Evolutionary conservation across 371 early-diverging fungal species (phyloP).

Genomic region (Mucor piriformis): DNA sequence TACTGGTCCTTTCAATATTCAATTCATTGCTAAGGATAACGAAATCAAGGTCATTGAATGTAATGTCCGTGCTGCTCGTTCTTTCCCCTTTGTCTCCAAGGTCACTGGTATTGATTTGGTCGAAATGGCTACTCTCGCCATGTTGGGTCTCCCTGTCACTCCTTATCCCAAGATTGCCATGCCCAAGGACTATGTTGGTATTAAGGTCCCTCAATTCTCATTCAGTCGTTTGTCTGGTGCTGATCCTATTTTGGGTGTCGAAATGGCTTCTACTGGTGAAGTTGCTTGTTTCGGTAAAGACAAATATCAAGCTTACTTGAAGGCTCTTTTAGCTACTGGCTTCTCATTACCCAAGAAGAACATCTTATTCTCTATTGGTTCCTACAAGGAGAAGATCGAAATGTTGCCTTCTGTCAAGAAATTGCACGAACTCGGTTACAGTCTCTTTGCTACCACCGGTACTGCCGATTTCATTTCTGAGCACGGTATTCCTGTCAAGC

Average conservation of each 20-base stretch:
- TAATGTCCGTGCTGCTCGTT: slow-evolving; percentile 93
- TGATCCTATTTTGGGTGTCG: slow-evolving; percentile 95
- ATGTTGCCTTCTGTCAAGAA: slow-evolving; percentile 84
- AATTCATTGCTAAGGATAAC: slow-evolving; percentile 93
- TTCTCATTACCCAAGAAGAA: slow-evolving; percentile 91
- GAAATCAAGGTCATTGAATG: slow-evolving; percentile 97
- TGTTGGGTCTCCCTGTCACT: slow-evolving; percentile 77
- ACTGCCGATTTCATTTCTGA: slow-evolving; percentile 95
- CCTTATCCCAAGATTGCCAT: slow-evolving; percentile 68
- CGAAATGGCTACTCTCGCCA: slow-evolving; percentile 91
- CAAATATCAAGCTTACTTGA: slow-evolving; percentile 94
- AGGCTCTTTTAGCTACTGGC: slow-evolving; percentile 89
- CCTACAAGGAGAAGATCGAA: slow-evolving; percentile 94
- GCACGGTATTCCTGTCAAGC: slow-evolving; percentile 88
- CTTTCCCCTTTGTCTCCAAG: slow-evolving; percentile 96
- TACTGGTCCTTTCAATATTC: slow-evolving; percentile 96
- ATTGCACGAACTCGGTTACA: slow-evolving; percentile 83
- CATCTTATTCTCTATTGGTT: slow-evolving; percentile 89
- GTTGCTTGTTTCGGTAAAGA: slow-evolving; percentile 96
- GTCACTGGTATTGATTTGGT: slow-evolving; percentile 89
- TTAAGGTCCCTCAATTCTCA: slow-evolving; percentile 97
- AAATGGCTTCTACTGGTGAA: slow-evolving; percentile 98
- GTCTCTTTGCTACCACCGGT: slow-evolving; percentile 91
- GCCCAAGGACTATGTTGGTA: slow-evolving; percentile 75
- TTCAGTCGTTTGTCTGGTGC: slow-evolving; percentile 94